Conservation (phyloP, 257 asterid genomes). For the Nicotiana benthamiana region DNA sequence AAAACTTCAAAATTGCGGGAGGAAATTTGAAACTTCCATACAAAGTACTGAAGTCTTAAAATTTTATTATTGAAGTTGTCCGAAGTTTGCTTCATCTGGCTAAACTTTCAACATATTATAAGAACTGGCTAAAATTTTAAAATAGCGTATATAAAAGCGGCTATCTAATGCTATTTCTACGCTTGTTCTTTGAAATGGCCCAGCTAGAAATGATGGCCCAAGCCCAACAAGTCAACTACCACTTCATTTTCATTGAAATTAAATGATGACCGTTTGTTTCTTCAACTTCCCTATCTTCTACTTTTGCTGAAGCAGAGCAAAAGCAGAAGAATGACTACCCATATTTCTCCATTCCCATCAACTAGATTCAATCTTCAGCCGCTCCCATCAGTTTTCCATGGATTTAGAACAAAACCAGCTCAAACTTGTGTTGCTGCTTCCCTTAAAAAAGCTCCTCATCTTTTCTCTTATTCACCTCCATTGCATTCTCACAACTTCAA, state of each 20-base stretch:
- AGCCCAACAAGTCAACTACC: not conserved
- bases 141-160: no score
- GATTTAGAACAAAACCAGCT: conserved; percentile 21
- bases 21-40: no score
- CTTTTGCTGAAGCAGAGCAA: not conserved
- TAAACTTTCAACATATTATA: no score
- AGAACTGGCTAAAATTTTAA: no score
- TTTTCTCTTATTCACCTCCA: not conserved
- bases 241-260: not conserved
- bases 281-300: not conserved
- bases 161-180: no score
- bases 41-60: no score
- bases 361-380: not conserved
- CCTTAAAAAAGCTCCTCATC: not conserved
- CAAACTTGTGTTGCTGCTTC: not conserved
- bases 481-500: not conserved
- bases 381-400: not conserved
- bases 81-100: no score
- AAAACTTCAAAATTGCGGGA: no score
- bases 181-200: not conserved
- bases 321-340: not conserved
- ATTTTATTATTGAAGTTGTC: no score
- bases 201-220: not conserved
- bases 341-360: not conserved
- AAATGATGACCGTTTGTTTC: not conserved